Evolutionary conservation across 306 rosid species (phyloP), one percentile per base, ranked within the genome.

Genomic region (Quercus alba): DNA sequence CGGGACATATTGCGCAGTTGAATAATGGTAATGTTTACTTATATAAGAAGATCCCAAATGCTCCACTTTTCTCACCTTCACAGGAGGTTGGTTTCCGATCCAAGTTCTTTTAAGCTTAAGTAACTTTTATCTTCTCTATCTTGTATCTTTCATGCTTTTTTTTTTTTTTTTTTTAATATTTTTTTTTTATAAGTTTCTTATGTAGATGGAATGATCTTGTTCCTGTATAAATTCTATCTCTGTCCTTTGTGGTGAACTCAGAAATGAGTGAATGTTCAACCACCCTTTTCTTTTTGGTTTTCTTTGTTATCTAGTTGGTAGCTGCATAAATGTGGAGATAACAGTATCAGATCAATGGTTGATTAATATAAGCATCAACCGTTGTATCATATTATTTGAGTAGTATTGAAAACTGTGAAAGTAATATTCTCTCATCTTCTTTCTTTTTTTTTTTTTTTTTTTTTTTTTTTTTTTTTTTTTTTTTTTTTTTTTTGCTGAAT

Each of bases 1-100:
- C 97, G 28, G 81, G 59, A 18, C 84, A 87, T 77, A 62, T 91
- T 75, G 71, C 73, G 1, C 89, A 74, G 46, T 58, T 87, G 55
- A 87, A 83, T 69, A 83, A 74, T 75, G 85, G 83, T 2, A 84
- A 84, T 51, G 75, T 82, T 54, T 81, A 79, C 69, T 84, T 75
- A 44, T 70, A 51, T 17, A 80, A 70, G 70, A 82, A 85, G 83
- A 28, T 77, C 41, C 80, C 73, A 30, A 75, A 80, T 33, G 75
- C 54, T 59, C 69, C 70, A 66, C 83, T 70, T 21, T 69, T 78
- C 49, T 56, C 77, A 28, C 85, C 75, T 38, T 80, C 73, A 62
- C 51, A 15, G 52, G 38, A 35, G 58, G 64, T 78, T n/a, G 17
- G 69, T n/a, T 66, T 67, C 58, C 8, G 33, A 41, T 41, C 46